phyloP scores from a whole-genome alignment of 2,329 filamentous ascomycete genomes.

The Chalaropsis ovoidea region DNA sequence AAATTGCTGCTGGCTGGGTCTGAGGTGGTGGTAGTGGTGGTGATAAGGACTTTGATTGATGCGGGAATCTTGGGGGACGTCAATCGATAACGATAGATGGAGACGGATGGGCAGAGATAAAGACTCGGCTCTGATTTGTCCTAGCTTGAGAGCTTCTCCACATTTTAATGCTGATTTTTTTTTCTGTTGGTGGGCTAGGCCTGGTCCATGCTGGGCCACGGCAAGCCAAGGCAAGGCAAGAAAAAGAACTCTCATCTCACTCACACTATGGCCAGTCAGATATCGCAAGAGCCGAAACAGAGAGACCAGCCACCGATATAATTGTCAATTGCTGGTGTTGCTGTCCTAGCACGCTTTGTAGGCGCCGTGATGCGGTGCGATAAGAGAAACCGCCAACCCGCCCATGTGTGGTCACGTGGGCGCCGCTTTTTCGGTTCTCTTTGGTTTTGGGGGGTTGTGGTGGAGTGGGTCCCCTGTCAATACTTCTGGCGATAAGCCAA shows the following conservation, averaged over 20 bases:
- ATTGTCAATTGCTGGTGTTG: background rate
- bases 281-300: background rate
- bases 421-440: background rate
- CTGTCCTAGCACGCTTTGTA: background rate
- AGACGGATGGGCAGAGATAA: conserved; percentile 11
- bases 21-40: background rate
- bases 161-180: conserved; percentile 18
- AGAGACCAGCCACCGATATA: background rate
- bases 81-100: conserved; percentile 20
- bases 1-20: background rate
- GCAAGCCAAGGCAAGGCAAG: conserved; percentile 1
- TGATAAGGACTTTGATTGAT: conserved; percentile 13
- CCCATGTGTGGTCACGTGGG: background rate
- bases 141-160: conserved; percentile 3
- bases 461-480: background rate
- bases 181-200: conserved; percentile 1
- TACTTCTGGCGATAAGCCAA: conserved; percentile 8
- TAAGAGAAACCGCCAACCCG: background rate
- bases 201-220: background rate
- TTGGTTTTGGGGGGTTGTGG: background rate
- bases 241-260: background rate
- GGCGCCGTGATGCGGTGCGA: too few species aligned
- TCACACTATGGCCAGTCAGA: background rate
- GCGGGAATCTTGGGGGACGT: conserved; percentile 1
- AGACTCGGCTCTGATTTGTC: conserved; percentile 10